Base-by-base conservation (phyloP, 805 yeast species). In the Ogataea ramenticola region DNA sequence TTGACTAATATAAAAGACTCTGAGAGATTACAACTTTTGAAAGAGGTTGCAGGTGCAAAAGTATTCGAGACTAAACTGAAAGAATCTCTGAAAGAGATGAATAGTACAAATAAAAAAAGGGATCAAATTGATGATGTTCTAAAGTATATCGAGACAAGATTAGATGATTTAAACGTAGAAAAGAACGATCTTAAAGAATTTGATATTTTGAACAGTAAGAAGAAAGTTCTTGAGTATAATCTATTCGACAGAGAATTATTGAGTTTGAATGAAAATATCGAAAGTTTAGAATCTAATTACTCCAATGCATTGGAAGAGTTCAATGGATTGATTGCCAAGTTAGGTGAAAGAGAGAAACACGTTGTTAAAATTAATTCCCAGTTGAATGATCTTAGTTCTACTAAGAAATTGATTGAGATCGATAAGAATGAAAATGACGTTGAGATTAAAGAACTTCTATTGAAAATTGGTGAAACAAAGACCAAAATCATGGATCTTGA, bases 41-140 rank as follows among this genome's bases (percentile, higher is more conserved):
- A 91, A 52, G 96, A 89, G 56, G 96, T 91, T 30, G 93, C 96
- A 27, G 99, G 99, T 17, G 96, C 98, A 1, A 82, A 80, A 46
- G 85, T 90, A 3, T 93, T 91, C 65, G 98, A 93, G 56, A 68
- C 74, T 33, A 86, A 86, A 60, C 69, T 90, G 43, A 75, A 74
- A 46, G 96, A 89, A 45, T 86, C 96, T 1, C 66, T 73, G 47
- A 83, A 81, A 57, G 91, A 88, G 52, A 86, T 90, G 89, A 68
- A 68, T 4, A 80, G 77, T 47, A 81, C 96, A 0, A 78, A 75
- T 48, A 72, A 70, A 47, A 86, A 86, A 52, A 74, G 82, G 50
- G 79, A 73, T 43, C 79, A 86, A 55, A 86, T 87, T 41, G 85
- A 78, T 48, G 88, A 82, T 52, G 80, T 87, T 61, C 68, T 91